Conservation (phyloP, 2,329 filamentous ascomycete genomes). For the Celoporthe dispersa region DNA sequence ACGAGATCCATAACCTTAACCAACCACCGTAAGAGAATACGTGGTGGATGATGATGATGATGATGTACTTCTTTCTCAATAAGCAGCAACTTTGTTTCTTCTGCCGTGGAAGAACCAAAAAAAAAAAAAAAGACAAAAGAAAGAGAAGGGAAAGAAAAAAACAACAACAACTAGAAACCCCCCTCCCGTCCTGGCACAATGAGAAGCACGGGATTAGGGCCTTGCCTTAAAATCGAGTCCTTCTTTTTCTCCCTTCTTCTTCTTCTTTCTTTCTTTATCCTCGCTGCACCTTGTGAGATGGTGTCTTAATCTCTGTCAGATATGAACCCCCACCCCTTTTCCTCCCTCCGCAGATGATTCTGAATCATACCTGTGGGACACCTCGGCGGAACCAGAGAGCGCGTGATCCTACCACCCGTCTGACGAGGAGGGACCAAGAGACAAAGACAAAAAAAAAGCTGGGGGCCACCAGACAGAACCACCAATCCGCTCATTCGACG, state of each 20-base stretch:
- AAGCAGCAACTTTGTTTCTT: background rate
- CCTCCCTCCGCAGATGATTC: background rate
- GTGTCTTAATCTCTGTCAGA: background rate
- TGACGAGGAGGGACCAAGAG: background rate
- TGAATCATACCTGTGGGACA: background rate
- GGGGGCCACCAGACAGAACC: background rate
- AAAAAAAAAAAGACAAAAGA: too few relatives aligned
- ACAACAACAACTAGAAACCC: too few relatives aligned
- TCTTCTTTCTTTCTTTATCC: background rate
- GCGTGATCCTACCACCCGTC: conserved; percentile 4
- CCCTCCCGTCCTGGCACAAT: too few relatives aligned
- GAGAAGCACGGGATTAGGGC: too few relatives aligned
- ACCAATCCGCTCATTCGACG: background rate
- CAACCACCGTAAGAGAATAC: background rate
- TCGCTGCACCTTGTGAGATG: background rate
- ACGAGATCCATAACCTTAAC: background rate
- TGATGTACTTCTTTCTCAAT: background rate
- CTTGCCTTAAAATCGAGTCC: too few relatives aligned
- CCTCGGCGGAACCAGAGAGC: background rate
- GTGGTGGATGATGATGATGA: background rate
- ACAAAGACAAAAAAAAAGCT: background rate
- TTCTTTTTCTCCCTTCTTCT: too few relatives aligned
- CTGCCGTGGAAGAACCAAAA: too few relatives aligned
- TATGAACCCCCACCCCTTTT: background rate
- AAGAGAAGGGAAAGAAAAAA: too few relatives aligned